These are phyloP conservation scores for Arbutus unedo DNA, from an alignment of 148 eudicot genomes.

Conservation along the genomic window DNA sequence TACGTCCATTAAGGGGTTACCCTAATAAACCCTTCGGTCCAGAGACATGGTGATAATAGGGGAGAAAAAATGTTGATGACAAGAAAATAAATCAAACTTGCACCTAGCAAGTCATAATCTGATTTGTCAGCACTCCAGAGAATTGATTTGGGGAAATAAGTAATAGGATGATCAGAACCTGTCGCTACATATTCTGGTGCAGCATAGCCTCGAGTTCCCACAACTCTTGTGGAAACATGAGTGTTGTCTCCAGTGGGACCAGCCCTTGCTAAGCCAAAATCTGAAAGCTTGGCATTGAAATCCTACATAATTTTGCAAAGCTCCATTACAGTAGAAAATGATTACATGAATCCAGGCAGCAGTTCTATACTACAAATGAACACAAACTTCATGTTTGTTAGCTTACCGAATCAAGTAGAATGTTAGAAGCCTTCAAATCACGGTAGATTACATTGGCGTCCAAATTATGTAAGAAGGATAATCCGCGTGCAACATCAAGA, in stretches of 20 bases:
- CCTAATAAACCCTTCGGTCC: neutral
- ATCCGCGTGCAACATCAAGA: slow-evolving; percentile 33
- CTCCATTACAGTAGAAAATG: neutral
- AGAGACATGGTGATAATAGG: neutral
- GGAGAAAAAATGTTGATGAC: neutral
- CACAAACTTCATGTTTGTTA: slow-evolving; percentile 1
- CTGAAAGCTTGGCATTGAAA: slow-evolving; percentile 46
- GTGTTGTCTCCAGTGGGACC: slow-evolving; percentile 51
- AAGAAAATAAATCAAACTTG: neutral
- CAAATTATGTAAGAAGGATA: slow-evolving; percentile 28
- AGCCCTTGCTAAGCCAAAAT: slow-evolving; percentile 45
- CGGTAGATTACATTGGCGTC: slow-evolving; percentile 32
- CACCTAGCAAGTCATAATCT: neutral
- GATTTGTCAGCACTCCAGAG: neutral
- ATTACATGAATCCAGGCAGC: neutral
- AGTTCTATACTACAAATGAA: neutral
- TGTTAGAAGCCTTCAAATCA: slow-evolving; percentile 31
- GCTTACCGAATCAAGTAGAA: slow-evolving; percentile 31
- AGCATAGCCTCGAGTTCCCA: slow-evolving; percentile 48
- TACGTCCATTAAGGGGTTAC: neutral
- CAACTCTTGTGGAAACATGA: slow-evolving; percentile 46
- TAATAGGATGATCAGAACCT: slow-evolving; percentile 22
- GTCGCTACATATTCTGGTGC: slow-evolving; percentile 52
- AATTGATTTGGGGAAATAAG: neutral
- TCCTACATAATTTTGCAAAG: slow-evolving; percentile 26